Evolutionary conservation across 2,329 filamentous ascomycete genomes (phyloP).

Genomic region (Fusarium domesticum): DNA sequence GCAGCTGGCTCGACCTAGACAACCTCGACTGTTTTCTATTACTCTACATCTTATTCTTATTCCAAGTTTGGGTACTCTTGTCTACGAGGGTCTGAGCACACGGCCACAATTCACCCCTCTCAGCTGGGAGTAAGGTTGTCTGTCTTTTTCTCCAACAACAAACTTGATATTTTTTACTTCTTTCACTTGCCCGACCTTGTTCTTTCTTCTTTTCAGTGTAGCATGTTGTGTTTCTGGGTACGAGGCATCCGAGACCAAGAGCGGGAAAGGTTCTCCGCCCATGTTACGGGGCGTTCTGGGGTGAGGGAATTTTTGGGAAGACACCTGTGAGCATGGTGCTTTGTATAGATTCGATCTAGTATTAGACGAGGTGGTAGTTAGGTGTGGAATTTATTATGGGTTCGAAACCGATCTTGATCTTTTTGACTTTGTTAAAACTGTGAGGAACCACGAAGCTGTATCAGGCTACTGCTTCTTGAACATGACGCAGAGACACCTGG

Average conservation of each 20-base stretch:
- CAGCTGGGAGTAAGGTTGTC: slow-evolving; percentile 21
- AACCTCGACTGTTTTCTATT: slow-evolving; percentile 30
- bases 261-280: slow-evolving; percentile 25
- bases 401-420: slow-evolving; percentile 16
- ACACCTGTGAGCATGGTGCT: slow-evolving; percentile 31
- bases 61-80: slow-evolving; percentile 29
- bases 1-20: slow-evolving; percentile 25
- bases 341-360: slow-evolving; percentile 33
- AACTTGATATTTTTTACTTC: slow-evolving; percentile 10
- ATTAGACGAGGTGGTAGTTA: slow-evolving; percentile 30
- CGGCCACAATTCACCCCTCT: slow-evolving; percentile 24
- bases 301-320: slow-evolving; percentile 28
- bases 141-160: slow-evolving; percentile 14
- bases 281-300: slow-evolving; percentile 32
- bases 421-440: not conserved
- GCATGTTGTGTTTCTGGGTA: slow-evolving; percentile 30
- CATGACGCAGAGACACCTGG: too few species aligned
- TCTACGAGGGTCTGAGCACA: slow-evolving; percentile 22
- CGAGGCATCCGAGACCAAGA: slow-evolving; percentile 27
- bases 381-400: slow-evolving; percentile 25
- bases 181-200: slow-evolving; percentile 13
- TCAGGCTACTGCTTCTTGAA: too few species aligned
- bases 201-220: slow-evolving; percentile 22
- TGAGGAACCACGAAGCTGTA: too few species aligned
- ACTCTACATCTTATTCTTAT: slow-evolving; percentile 26